Evolutionary conservation across 106 monocot species (phyloP).

Genomic region (Agapanthus africanus): DNA sequence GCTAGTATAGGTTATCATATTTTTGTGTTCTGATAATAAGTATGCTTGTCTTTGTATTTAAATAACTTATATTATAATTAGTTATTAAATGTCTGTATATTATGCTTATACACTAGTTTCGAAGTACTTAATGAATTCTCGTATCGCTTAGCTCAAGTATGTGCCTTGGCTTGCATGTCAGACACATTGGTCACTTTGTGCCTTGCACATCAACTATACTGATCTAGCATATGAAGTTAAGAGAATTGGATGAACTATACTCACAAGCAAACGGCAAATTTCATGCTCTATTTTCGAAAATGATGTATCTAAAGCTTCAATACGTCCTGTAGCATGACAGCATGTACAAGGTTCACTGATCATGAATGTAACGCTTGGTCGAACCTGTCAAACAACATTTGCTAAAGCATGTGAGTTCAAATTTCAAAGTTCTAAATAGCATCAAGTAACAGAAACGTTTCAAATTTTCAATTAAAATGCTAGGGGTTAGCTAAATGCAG

Average conservation of each 20-base stretch:
- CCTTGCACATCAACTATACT: background rate
- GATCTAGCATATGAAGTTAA: background rate
- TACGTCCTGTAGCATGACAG: conserved; percentile 91
- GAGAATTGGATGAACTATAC: conserved; percentile 19
- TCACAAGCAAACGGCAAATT: conserved; percentile 85
- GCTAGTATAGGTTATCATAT: too few species aligned
- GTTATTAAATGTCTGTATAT: too few species aligned
- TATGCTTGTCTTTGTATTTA: too few species aligned
- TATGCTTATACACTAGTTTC: too few species aligned
- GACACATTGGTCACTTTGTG: too few species aligned
- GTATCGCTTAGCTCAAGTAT: too few species aligned
- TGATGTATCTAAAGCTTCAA: conserved; percentile 89
- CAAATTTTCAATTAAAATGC: background rate
- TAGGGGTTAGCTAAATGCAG: background rate
- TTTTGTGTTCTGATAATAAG: too few species aligned
- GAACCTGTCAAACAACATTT: conserved; percentile 48
- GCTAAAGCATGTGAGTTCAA: background rate
- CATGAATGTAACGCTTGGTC: conserved; percentile 92
- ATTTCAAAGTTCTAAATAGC: background rate
- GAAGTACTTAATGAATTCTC: too few species aligned
- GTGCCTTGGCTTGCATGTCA: too few species aligned
- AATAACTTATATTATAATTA: too few species aligned
- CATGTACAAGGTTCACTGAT: conserved; percentile 85
- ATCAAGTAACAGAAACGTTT: background rate
- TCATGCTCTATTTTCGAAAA: conserved; percentile 98